These are phyloP conservation scores for Hymenoscyphus repandus DNA, from an alignment of 2,329 filamentous ascomycete genomes.

Conservation along the genomic window DNA sequence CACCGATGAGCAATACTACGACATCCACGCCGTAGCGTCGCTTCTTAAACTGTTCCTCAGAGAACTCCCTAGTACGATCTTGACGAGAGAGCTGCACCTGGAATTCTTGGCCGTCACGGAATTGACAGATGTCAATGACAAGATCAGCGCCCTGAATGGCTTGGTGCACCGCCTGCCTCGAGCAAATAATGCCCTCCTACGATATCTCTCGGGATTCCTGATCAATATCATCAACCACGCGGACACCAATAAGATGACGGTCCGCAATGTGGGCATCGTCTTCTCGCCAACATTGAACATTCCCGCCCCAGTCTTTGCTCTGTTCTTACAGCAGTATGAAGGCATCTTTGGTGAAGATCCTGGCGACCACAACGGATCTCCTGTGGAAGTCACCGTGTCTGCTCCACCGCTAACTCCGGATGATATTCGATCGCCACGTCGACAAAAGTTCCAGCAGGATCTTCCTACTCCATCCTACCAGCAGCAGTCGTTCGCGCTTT, in stretches of 20 bases:
- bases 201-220: conserved; percentile 81
- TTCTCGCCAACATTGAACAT: conserved; percentile 98
- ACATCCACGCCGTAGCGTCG: conserved; percentile 93
- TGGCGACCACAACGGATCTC: conserved; percentile 56
- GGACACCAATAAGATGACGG: conserved; percentile 94
- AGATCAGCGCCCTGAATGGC: conserved; percentile 68
- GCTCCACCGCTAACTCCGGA: conserved; percentile 42
- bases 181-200: conserved; percentile 75
- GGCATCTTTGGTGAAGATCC: conserved; percentile 74
- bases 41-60: conserved; percentile 90
- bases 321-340: conserved; percentile 87
- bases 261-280: conserved; percentile 94
- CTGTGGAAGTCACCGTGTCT: conserved; percentile 39
- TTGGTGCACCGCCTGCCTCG: conserved; percentile 76
- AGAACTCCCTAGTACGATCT: conserved; percentile 83
- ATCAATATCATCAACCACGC: conserved; percentile 90
- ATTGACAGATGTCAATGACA: conserved; percentile 67
- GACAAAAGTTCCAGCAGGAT: conserved; percentile 58
- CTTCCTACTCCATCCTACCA: conserved; percentile 60
- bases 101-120: conserved; percentile 85
- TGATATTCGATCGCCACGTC: conserved; percentile 57
- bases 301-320: conserved; percentile 85
- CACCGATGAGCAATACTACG: conserved; percentile 78
- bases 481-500: conserved; percentile 43
- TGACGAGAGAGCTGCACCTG: conserved; percentile 84